phyloP scores from a whole-genome alignment of 441 rosid species.

The Arabidopsis hybrid region DNA sequence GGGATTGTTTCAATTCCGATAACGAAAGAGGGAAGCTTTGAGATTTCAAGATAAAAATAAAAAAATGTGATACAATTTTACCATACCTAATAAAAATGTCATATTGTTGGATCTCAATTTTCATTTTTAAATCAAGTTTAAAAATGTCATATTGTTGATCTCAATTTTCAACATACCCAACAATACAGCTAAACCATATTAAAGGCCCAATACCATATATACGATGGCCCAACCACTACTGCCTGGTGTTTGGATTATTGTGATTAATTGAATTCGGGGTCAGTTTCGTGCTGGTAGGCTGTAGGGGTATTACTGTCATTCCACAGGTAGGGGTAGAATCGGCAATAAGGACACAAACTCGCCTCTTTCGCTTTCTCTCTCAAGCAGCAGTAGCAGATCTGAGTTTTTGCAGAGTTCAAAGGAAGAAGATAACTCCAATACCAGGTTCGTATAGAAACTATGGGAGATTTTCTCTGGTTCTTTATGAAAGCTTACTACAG shows the following conservation, averaged over 20 bases:
- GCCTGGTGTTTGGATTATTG: no score
- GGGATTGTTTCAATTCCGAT: no score
- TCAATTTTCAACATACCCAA: no score
- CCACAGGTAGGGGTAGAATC: constrained; percentile 20
- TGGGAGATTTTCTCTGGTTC: not conserved
- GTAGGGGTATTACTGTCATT: constrained; percentile 20
- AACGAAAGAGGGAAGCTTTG: no score
- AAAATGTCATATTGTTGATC: no score
- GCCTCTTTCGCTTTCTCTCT: not conserved
- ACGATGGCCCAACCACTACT: constrained; percentile 1
- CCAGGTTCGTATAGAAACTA: constrained; percentile 7
- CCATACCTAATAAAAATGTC: no score
- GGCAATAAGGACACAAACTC: constrained; percentile 10
- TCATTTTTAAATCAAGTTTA: no score
- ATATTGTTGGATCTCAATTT: no score
- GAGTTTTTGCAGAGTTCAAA: constrained; percentile 13
- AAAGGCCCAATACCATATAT: not conserved
- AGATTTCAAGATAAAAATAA: no score
- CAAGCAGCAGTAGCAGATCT: constrained; percentile 29
- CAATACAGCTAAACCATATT: not conserved
- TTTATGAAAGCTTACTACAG: not conserved
- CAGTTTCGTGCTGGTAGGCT: not conserved
- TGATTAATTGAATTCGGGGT: not conserved
- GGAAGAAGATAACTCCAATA: constrained; percentile 24
- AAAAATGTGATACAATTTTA: no score